Evolutionary conservation across 306 rosid genomes (phyloP), one percentile per base, ranked within the genome.

Genomic region (Dryas drummondii): DNA sequence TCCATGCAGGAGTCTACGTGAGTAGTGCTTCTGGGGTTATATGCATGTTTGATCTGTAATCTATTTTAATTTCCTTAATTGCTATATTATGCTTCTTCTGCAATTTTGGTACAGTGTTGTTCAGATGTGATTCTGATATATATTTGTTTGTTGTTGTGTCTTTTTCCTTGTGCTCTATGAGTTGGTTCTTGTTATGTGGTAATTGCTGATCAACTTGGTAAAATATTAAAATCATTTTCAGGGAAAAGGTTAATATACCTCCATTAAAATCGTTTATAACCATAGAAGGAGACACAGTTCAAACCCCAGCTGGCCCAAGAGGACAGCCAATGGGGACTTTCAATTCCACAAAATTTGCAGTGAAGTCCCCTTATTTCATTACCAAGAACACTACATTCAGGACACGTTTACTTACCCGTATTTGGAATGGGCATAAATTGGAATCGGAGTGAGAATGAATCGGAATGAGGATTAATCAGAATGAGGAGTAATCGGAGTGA

Each of bases 281-380:
- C 63, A 86, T 92, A 74, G 81, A 96, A 86, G 99, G 99, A 73
- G 99, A 96, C 96, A 96, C 93, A 12, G 99, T 97, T 69, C 83
- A 89, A 84, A 90, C 97, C 73, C 89, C 70, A 7, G 57, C 66
- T 8, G 98, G 91, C 3, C 83, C 92, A n/a, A 83, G 61, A 64
- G 96, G 96, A 27, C 84, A 37, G 73, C 93, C 93, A 16, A 32
- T 96, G 80, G 99, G 99, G 63, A 96, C 99, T 27, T 86, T 63
- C 48, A 88, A 81, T 53, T 96, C 99, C 15, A 98, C 99, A 58
- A 89, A 98, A 71, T 94, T 94, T 85, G 91, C 96, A 0, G 97
- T 90, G 63, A 90, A 92, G 77, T 86, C 99, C 37, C 97, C 88
- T 68, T 96, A 88, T 82, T 96, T 96, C 88, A 80, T 96, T 68